These are phyloP conservation scores for Prunus campanulata DNA, from an alignment of 306 rosid genomes.

Conservation along the genomic window DNA sequence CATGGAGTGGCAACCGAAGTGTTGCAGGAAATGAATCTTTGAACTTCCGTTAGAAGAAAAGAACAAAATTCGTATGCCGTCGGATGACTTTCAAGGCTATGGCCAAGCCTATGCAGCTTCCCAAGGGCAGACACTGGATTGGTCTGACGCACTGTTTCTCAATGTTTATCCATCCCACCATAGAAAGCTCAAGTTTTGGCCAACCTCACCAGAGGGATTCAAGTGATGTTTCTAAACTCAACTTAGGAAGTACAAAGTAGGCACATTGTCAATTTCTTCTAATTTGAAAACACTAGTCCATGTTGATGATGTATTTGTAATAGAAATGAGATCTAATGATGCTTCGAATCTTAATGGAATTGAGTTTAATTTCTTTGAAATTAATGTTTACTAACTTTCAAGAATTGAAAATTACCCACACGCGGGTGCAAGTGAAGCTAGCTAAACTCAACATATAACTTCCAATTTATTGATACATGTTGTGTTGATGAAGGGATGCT, in stretches of 20 bases:
- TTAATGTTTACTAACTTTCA: no score
- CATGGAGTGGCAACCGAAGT: conserved; percentile 36
- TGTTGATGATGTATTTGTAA: no score
- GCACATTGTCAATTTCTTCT: no score
- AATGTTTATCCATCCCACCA: conserved; percentile 9
- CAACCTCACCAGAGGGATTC: conserved; percentile 31
- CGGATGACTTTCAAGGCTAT: conserved; percentile 33
- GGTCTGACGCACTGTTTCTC: conserved; percentile 30
- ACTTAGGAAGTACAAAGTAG: neutral
- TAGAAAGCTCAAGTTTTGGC: conserved; percentile 36
- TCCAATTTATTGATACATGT: neutral
- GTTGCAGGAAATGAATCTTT: conserved; percentile 36
- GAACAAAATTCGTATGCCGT: conserved; percentile 26
- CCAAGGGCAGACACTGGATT: conserved; percentile 42
- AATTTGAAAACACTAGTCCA: no score
- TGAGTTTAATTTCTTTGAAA: no score
- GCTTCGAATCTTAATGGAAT: no score
- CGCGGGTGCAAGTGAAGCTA: neutral
- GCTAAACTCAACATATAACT: neutral
- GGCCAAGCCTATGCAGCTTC: conserved; percentile 32
- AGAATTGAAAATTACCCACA: neutral
- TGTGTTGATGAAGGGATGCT: conserved; percentile 22
- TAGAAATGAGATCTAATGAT: no score
- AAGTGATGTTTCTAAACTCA: conserved; percentile 11
- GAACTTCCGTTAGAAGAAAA: conserved; percentile 50